Conservation (phyloP, 805 yeast genomes). For the Yarrowia deformans region DNA sequence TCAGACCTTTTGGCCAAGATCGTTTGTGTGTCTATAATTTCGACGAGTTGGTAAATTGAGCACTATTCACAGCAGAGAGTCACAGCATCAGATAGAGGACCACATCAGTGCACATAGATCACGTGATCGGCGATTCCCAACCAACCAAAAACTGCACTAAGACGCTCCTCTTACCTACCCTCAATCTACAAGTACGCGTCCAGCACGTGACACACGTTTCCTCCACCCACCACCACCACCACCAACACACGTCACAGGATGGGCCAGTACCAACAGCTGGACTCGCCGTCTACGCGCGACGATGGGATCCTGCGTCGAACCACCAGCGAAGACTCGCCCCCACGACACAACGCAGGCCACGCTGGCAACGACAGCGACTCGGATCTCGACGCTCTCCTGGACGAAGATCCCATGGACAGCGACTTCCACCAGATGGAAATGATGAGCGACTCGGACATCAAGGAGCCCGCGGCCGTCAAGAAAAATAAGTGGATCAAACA, state of each 20-base stretch:
- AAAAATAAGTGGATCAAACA: constrained; percentile 39
- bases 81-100: too few species aligned
- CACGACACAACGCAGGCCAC: background rate
- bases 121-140: too few species aligned
- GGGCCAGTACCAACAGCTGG: constrained; percentile 38
- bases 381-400: constrained; percentile 30
- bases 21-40: too few species aligned
- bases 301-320: background rate
- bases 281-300: constrained; percentile 8
- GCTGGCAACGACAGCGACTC: constrained; percentile 20
- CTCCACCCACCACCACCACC: background rate
- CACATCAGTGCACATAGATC: too few species aligned
- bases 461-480: constrained; percentile 4
- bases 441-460: constrained; percentile 29
- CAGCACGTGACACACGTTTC: constrained; percentile 12
- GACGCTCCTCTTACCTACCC: too few species aligned
- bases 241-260: background rate
- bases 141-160: too few species aligned
- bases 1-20: background rate
- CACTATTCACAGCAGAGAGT: too few species aligned
- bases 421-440: constrained; percentile 31
- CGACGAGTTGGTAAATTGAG: too few species aligned
- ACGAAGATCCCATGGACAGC: constrained; percentile 14
- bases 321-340: constrained; percentile 15
- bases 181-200: background rate